A percentile compares a stretch with the other conserved stretches of the same genome.
Conservation (phyloP, 768 basidiomycete species). For the Chalciporus sphaerocephalus region DNA sequence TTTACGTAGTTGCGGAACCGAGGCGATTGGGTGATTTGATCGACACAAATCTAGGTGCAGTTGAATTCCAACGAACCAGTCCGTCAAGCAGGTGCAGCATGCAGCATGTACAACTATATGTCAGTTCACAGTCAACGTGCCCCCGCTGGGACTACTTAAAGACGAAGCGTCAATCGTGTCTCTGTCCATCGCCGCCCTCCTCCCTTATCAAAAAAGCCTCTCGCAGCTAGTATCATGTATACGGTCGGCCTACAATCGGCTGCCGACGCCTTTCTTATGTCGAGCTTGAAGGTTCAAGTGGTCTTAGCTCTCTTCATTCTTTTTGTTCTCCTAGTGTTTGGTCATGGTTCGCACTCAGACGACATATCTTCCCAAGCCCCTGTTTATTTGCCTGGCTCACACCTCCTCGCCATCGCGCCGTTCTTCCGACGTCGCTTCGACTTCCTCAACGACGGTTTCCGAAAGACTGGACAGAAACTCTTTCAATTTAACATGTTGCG, state of each 20-base stretch:
- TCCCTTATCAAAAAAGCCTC: slow-evolving; percentile 25
- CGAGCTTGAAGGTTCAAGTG: slow-evolving; percentile 32
- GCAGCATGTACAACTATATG: slow-evolving; percentile 24
- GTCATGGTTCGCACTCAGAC: slow-evolving; percentile 39
- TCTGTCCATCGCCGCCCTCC: slow-evolving; percentile 21
- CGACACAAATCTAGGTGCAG: slow-evolving; percentile 16
- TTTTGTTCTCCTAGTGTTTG: slow-evolving; percentile 39
- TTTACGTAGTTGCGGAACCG: slow-evolving; percentile 25
- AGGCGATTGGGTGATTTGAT: slow-evolving; percentile 19
- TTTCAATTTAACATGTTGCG: slow-evolving; percentile 68
- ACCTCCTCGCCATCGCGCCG: slow-evolving; percentile 54
- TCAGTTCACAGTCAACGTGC: slow-evolving; percentile 25
- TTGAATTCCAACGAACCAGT: slow-evolving; percentile 7
- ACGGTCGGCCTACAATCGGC: slow-evolving; percentile 40
- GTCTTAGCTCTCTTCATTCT: slow-evolving; percentile 32
- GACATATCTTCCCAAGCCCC: slow-evolving; percentile 43
- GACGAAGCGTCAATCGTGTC: slow-evolving; percentile 18
- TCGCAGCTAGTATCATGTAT: slow-evolving; percentile 34
- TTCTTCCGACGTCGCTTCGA: slow-evolving; percentile 71
- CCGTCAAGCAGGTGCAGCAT: slow-evolving; percentile 14
- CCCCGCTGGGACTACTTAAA: slow-evolving; percentile 20
- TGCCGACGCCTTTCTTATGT: slow-evolving; percentile 34
- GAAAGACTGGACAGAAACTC: slow-evolving; percentile 56
- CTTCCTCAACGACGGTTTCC: slow-evolving; percentile 70
- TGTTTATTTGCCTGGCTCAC: slow-evolving; percentile 52